These are phyloP conservation scores for Citrus medica DNA, from an alignment of 345 rosid species.

Conservation along the genomic window DNA sequence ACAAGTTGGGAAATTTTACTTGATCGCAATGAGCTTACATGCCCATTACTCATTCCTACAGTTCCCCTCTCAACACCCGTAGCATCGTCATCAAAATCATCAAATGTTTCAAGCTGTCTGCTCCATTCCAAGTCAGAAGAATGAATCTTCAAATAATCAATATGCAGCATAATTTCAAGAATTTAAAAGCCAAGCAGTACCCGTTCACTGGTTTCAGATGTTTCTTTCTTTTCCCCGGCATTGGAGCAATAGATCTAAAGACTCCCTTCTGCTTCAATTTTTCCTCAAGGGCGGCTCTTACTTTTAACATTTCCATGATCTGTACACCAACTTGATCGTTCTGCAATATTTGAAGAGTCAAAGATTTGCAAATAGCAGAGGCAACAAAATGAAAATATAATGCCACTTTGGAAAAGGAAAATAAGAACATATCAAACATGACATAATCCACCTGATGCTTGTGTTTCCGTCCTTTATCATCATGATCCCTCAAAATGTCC, in stretches of 20 bases:
- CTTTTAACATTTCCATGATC: slow-evolving; percentile 78
- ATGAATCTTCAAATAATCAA: slow-evolving; percentile 18
- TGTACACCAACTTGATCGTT: slow-evolving; percentile 55
- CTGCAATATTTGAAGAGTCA: slow-evolving; percentile 36
- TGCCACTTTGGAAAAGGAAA: too few species aligned
- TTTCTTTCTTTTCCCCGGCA: slow-evolving; percentile 46
- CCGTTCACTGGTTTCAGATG: slow-evolving; percentile 51
- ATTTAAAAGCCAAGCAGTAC: slow-evolving; percentile 30
- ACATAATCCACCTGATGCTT: slow-evolving; percentile 45
- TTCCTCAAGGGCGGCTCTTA: slow-evolving; percentile 84
- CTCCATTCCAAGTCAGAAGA: slow-evolving; percentile 14
- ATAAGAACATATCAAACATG: neutral
- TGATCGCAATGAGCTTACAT: slow-evolving; percentile 23
- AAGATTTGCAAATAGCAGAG: slow-evolving; percentile 13
- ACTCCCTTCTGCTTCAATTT: slow-evolving; percentile 65
- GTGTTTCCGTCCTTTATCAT: slow-evolving; percentile 35
- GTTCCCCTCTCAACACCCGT: slow-evolving; percentile 31
- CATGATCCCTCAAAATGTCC: slow-evolving; percentile 15
- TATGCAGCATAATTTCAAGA: slow-evolving; percentile 8
- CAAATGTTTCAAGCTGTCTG: slow-evolving; percentile 76
- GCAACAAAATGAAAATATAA: neutral
- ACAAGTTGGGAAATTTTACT: slow-evolving; percentile 50
- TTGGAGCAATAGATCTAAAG: slow-evolving; percentile 39
- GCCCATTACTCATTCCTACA: slow-evolving; percentile 23
- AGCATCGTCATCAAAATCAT: slow-evolving; percentile 78